phyloP scores from a whole-genome alignment of 768 basidiomycete genomes.

The Suillus luteus region DNA sequence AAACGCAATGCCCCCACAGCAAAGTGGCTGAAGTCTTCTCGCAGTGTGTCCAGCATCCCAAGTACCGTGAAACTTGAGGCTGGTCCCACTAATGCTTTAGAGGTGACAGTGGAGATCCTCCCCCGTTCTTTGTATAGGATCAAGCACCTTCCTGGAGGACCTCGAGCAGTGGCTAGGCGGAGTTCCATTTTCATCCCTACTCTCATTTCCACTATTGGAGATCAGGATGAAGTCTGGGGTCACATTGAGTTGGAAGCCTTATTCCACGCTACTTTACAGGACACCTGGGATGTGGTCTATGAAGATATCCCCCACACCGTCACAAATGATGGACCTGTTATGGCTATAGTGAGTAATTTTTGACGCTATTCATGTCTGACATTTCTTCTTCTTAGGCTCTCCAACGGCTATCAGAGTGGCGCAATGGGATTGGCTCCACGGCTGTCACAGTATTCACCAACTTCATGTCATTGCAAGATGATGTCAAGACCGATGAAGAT shows the following conservation, averaged over 20 bases:
- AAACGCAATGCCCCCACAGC: background rate
- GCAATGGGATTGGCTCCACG: background rate
- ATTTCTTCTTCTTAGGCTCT: background rate
- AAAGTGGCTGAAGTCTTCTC: background rate
- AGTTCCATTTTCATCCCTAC: background rate
- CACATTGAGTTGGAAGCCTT: background rate
- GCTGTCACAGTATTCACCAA: background rate
- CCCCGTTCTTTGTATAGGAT: background rate
- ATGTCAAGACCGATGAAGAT: background rate
- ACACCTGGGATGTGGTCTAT: slow-evolving; percentile 12
- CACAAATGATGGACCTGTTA: slow-evolving; percentile 9
- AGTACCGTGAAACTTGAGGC: background rate
- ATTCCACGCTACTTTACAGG: background rate
- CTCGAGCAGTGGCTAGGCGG: background rate
- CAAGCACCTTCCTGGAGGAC: slow-evolving; percentile 1
- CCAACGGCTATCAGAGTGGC: background rate
- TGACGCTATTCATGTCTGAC: background rate
- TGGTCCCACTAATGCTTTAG: background rate
- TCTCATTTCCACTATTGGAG: background rate
- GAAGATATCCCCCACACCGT: slow-evolving; percentile 11
- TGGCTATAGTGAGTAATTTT: slow-evolving; percentile 7
- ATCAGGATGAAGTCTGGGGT: background rate
- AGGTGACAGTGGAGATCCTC: slow-evolving; percentile 1
- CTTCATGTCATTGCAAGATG: background rate
- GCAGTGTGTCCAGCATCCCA: background rate